Conservation (phyloP, 306 rosid species). For the Arachis hypogaea region DNA sequence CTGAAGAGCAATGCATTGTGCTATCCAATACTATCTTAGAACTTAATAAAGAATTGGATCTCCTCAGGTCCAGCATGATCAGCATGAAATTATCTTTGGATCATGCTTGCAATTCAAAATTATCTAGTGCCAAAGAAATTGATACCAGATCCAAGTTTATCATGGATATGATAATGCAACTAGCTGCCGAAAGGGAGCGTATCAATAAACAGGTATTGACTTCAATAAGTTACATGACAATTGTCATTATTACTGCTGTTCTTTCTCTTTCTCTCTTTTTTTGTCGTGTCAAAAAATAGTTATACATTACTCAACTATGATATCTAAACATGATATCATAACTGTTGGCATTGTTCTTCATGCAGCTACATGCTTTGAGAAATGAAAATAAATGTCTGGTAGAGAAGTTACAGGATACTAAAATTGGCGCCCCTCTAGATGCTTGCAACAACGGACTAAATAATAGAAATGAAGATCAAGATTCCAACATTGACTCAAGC, state of each 20-base stretch:
- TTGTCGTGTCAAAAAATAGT: neutral
- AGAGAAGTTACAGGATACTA: conserved; percentile 48
- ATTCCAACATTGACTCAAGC: conserved; percentile 48
- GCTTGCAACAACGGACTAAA: conserved; percentile 42
- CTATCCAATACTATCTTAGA: conserved; percentile 72
- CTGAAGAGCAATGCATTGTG: conserved; percentile 61
- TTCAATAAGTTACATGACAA: conserved; percentile 15
- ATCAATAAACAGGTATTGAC: conserved; percentile 70
- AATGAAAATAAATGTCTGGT: conserved; percentile 61
- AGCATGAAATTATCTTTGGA: conserved; percentile 68
- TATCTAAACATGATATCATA: conserved; percentile 1
- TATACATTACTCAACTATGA: conserved; percentile 13
- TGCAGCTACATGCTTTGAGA: conserved; percentile 65
- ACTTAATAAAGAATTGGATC: conserved; percentile 64
- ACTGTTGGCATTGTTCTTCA: conserved; percentile 19
- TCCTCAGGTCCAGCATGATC: conserved; percentile 54
- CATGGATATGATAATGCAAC: conserved; percentile 75
- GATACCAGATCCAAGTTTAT: conserved; percentile 57
- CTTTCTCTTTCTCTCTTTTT: neutral
- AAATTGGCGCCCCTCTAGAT: conserved; percentile 33
- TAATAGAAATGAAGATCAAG: conserved; percentile 49
- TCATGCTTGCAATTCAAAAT: conserved; percentile 53
- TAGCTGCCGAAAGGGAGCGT: conserved; percentile 75
- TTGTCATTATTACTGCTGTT: neutral
- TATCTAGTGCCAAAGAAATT: conserved; percentile 63